Conservation (phyloP, 768 basidiomycete species). For the Calocybe gangraenosa region DNA sequence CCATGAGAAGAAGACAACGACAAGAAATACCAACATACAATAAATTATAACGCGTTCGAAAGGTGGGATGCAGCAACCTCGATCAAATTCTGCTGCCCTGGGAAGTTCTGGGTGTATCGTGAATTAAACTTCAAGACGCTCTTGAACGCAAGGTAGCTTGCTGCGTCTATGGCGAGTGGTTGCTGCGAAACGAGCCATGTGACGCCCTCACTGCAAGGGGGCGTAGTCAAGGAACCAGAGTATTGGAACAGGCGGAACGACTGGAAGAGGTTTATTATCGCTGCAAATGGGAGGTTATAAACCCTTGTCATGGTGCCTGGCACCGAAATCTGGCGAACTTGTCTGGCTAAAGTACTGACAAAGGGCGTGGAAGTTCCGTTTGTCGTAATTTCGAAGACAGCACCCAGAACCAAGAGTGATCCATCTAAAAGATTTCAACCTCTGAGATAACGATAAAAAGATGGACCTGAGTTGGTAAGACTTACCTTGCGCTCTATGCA, state of each 20-base stretch:
- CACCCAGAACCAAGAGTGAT: conserved; percentile 3
- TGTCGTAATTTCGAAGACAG: conserved; percentile 6
- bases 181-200: conserved; percentile 6
- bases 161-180: conserved; percentile 3
- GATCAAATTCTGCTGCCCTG: conserved; percentile 2
- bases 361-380: conserved; percentile 6
- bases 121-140: conserved; percentile 10
- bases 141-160: conserved; percentile 8
- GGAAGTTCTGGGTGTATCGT: conserved; percentile 7
- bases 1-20: no score
- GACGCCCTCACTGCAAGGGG: conserved; percentile 10
- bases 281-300: neutral
- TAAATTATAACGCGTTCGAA: no score
- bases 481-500: conserved; percentile 4
- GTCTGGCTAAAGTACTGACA: neutral
- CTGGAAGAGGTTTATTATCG: conserved; percentile 1
- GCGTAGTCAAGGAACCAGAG: conserved; percentile 10
- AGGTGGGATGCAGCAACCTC: neutral
- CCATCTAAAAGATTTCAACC: no score
- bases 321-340: neutral
- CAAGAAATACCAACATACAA: no score
- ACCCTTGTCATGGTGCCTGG: conserved; percentile 3
- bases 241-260: conserved; percentile 2
- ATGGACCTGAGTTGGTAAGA: neutral
- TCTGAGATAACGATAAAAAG: neutral